phyloP scores from a whole-genome alignment of 345 rosid species.

The Pugionium dolabratum region DNA sequence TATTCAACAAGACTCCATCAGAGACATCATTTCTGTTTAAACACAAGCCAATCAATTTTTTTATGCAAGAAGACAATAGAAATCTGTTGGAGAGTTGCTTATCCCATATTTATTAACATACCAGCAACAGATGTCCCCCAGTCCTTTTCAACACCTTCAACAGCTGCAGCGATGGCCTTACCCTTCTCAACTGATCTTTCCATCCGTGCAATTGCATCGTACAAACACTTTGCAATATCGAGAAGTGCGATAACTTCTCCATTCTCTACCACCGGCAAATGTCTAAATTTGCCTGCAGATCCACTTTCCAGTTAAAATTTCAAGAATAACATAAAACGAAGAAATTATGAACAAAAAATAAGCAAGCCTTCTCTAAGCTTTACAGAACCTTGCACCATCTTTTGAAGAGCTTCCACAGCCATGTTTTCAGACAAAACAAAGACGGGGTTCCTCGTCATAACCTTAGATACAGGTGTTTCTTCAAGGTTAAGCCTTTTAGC shows the following conservation, averaged over 20 bases:
- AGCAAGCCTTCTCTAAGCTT: conserved; percentile 17
- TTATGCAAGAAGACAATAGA: not conserved
- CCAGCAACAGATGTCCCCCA: conserved; percentile 86
- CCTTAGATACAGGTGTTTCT: conserved; percentile 87
- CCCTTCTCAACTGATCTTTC: conserved; percentile 98
- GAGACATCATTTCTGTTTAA: conserved; percentile 3
- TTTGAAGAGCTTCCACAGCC: conserved; percentile 96
- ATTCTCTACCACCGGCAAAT: conserved; percentile 96
- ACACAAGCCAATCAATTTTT: not conserved
- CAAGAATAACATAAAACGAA: not conserved
- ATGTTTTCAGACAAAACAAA: conserved; percentile 95
- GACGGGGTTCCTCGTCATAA: conserved; percentile 91
- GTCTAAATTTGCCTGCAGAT: conserved; percentile 90
- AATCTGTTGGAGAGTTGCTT: not conserved
- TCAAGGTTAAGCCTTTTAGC: conserved; percentile 70
- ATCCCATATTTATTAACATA: conserved; percentile 36
- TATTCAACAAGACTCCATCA: conserved; percentile 17
- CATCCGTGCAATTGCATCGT: conserved; percentile 99
- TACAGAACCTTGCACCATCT: conserved; percentile 95
- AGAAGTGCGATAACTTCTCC: conserved; percentile 98
- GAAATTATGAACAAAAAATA: not conserved
- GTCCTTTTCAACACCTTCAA: conserved; percentile 94
- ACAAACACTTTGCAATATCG: conserved; percentile 95
- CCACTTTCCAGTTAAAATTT: conserved; percentile 26
- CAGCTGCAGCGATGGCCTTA: conserved; percentile 97